A percentile compares a stretch with the other conserved stretches of the same genome.
These are phyloP conservation scores for Xylaria curta DNA, from an alignment of 495 filamentous ascomycete genomes.

Conservation along the genomic window DNA sequence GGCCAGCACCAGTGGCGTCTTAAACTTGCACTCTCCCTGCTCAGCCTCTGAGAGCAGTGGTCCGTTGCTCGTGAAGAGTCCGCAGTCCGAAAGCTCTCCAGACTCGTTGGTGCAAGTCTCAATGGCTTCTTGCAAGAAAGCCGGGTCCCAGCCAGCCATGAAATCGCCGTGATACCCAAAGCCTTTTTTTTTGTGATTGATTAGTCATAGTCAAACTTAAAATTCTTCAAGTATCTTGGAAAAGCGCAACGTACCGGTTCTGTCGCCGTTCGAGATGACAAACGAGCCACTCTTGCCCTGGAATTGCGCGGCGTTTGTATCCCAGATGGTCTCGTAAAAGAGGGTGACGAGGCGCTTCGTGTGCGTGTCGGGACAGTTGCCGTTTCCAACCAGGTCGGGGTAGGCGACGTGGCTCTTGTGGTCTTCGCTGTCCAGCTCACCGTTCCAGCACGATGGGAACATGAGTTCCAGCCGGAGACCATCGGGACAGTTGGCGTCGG, in stretches of 20 bases:
- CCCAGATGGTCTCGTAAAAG: constrained; percentile 89
- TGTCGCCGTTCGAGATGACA: constrained; percentile 83
- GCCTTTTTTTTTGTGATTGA: constrained; percentile 46
- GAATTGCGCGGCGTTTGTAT: constrained; percentile 67
- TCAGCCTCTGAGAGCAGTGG: constrained; percentile 46
- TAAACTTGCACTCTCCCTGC: constrained; percentile 47
- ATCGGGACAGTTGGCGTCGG: constrained; percentile 76
- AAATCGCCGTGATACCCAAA: constrained; percentile 89
- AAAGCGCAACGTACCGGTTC: constrained; percentile 58
- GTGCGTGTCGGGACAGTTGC: constrained; percentile 76
- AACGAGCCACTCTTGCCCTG: constrained; percentile 71
- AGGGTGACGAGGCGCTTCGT: constrained; percentile 73
- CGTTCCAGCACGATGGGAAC: constrained; percentile 95
- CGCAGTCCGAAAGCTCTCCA: constrained; percentile 62
- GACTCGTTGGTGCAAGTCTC: constrained; percentile 61
- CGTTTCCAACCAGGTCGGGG: constrained; percentile 74
- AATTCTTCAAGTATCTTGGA: background rate
- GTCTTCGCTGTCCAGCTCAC: constrained; percentile 64
- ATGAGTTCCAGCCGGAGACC: constrained; percentile 83
- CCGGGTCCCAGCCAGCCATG: constrained; percentile 77
- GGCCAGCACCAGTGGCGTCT: constrained; percentile 38
- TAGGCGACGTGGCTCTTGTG: constrained; percentile 81
- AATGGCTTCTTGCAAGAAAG: constrained; percentile 65
- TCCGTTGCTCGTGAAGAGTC: constrained; percentile 49
- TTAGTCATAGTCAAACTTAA: constrained; percentile 21